These are phyloP conservation scores for Chlamydomonas schloesseri DNA, from an alignment of 139 green algal species.

Conservation along the genomic window DNA sequence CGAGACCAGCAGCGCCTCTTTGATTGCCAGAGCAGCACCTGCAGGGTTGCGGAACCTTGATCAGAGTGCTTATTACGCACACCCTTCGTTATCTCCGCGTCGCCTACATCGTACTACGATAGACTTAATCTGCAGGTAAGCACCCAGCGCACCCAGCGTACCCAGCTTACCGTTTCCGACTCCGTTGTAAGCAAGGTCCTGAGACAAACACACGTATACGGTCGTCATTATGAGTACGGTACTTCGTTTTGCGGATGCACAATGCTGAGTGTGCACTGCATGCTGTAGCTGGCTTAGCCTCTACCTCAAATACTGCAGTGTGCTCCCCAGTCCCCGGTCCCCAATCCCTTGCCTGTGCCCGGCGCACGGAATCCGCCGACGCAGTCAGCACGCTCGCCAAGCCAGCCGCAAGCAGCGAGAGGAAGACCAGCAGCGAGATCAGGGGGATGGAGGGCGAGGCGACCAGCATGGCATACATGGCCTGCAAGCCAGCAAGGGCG, in stretches of 20 bases:
- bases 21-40: neutral
- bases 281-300: too few relatives aligned
- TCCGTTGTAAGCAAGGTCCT: constrained; percentile 2
- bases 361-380: neutral
- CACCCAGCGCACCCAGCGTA: too few relatives aligned
- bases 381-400: constrained; percentile 3
- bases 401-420: neutral
- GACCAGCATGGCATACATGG: neutral
- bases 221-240: too few relatives aligned
- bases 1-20: neutral
- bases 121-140: too few relatives aligned
- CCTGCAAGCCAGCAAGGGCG: neutral
- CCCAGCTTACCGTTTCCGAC: neutral
- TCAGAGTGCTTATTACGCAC: too few relatives aligned
- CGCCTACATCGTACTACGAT: too few relatives aligned
- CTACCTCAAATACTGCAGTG: too few relatives aligned
- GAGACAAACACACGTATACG: too few relatives aligned
- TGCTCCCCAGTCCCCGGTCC: too few relatives aligned
- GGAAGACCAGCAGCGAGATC: neutral
- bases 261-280: too few relatives aligned
- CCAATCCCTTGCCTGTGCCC: neutral
- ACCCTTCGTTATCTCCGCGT: too few relatives aligned
- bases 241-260: too few relatives aligned
- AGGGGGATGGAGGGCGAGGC: neutral
- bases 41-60: neutral